phyloP scores from a whole-genome alignment of 2,329 filamentous ascomycete genomes.

The Pseudogymnoascus sp. region DNA sequence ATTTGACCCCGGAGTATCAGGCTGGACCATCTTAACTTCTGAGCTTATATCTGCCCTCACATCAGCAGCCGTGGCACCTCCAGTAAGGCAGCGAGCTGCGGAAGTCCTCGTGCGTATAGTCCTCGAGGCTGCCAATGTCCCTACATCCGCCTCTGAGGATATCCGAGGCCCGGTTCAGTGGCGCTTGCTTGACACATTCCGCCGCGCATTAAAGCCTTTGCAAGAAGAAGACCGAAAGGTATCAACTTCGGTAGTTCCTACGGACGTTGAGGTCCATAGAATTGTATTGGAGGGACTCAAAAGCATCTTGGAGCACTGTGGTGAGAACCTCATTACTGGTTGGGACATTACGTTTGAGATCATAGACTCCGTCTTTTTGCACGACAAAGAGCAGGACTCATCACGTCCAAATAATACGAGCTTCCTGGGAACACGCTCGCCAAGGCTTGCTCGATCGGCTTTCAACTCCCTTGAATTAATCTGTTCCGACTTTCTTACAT shows the following conservation, averaged over 20 bases:
- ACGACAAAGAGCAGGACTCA: slow-evolving; percentile 16
- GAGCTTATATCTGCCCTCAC: slow-evolving; percentile 46
- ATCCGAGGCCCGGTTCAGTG: slow-evolving; percentile 55
- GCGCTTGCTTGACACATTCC: slow-evolving; percentile 60
- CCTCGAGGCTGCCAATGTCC: slow-evolving; percentile 48
- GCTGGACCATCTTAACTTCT: slow-evolving; percentile 61
- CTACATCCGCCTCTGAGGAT: slow-evolving; percentile 43
- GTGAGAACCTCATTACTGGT: slow-evolving; percentile 70
- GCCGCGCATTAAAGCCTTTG: slow-evolving; percentile 50
- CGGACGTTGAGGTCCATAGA: slow-evolving; percentile 72
- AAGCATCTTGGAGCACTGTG: slow-evolving; percentile 76
- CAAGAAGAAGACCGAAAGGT: slow-evolving; percentile 43
- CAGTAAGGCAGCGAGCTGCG: slow-evolving; percentile 51
- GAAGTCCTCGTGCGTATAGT: slow-evolving; percentile 53
- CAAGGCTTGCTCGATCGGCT: slow-evolving; percentile 71
- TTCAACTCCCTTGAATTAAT: slow-evolving; percentile 88
- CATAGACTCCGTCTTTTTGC: slow-evolving; percentile 69
- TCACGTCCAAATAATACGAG: slow-evolving; percentile 22
- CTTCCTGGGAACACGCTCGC: slow-evolving; percentile 44
- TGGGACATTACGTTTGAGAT: slow-evolving; percentile 84
- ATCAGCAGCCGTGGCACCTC: slow-evolving; percentile 38
- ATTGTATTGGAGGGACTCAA: slow-evolving; percentile 72
- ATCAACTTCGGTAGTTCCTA: slow-evolving; percentile 50
- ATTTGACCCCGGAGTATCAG: slow-evolving; percentile 57
- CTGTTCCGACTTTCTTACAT: slow-evolving; percentile 83